Evolutionary conservation across 208 protist genomes (phyloP).

Genomic region (Giardia muris): DNA sequence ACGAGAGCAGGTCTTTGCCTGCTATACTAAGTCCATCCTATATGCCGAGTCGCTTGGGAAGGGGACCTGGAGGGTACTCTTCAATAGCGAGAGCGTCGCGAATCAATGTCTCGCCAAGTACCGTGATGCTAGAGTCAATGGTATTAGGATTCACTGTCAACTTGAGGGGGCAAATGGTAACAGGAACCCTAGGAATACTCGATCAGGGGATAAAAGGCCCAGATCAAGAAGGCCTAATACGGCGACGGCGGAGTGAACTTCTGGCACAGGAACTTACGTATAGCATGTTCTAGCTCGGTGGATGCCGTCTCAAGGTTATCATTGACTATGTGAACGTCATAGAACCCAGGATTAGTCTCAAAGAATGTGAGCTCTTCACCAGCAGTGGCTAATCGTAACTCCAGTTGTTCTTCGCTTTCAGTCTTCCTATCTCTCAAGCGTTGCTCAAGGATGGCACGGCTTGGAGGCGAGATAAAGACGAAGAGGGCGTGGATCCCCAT

Average conservation of each 20-base stretch:
- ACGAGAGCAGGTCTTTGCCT: background rate
- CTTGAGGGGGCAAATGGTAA: too few relatives aligned
- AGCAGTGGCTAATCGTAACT: slow-evolving; percentile 22
- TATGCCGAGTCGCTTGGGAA: background rate
- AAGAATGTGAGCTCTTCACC: background rate
- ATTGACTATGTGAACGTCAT: slow-evolving; percentile 29
- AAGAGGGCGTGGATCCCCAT: background rate
- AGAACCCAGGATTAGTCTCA: slow-evolving; percentile 20
- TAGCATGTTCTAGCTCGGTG: background rate
- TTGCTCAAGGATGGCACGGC: background rate
- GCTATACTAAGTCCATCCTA: background rate
- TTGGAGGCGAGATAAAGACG: slow-evolving; percentile 27
- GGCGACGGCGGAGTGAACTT: too few relatives aligned
- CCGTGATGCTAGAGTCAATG: background rate
- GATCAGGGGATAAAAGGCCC: too few relatives aligned
- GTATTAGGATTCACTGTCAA: background rate
- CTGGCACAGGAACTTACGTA: background rate
- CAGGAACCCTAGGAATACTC: too few relatives aligned
- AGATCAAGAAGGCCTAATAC: too few relatives aligned
- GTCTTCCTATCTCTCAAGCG: slow-evolving; percentile 25
- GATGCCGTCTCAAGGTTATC: slow-evolving; percentile 15
- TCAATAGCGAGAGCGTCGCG: background rate
- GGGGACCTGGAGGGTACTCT: background rate
- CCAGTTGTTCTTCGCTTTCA: slow-evolving; percentile 31
- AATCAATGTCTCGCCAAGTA: background rate